These are phyloP conservation scores for Colletotrichum eleusines DNA, from an alignment of 2,329 filamentous ascomycete species.

Conservation along the genomic window DNA sequence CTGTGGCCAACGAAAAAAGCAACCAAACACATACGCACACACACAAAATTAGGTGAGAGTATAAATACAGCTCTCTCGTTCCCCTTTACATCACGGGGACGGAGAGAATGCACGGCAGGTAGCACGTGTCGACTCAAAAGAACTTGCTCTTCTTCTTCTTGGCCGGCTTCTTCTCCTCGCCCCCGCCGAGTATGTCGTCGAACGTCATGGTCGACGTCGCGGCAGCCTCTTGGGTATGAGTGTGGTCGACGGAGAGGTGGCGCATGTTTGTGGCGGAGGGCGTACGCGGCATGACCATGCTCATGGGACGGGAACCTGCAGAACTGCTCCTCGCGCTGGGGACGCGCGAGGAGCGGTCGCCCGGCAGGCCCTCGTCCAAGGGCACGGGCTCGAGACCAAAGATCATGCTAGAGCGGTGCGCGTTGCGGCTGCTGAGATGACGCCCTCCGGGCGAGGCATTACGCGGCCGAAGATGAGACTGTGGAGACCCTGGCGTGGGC, in stretches of 20 bases:
- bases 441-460: slow-evolving; percentile 54
- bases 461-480: slow-evolving; percentile 52
- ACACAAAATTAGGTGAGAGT: slow-evolving; percentile 27
- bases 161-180: slow-evolving; percentile 48
- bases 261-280: slow-evolving; percentile 53
- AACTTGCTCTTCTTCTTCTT: slow-evolving; percentile 58
- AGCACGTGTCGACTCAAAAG: slow-evolving; percentile 47
- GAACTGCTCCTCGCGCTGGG: slow-evolving; percentile 47
- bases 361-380: slow-evolving; percentile 38
- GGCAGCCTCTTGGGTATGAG: slow-evolving; percentile 43
- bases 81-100: not conserved
- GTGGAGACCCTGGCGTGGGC: slow-evolving; percentile 48
- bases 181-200: slow-evolving; percentile 58
- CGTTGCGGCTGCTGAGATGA: slow-evolving; percentile 46
- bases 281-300: slow-evolving; percentile 46
- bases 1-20: not conserved
- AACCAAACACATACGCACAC: slow-evolving; percentile 23
- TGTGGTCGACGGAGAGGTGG: slow-evolving; percentile 41
- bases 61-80: slow-evolving; percentile 33
- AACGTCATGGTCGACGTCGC: slow-evolving; percentile 56
- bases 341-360: slow-evolving; percentile 41
- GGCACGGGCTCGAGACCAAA: slow-evolving; percentile 57
- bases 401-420: slow-evolving; percentile 57
- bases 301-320: slow-evolving; percentile 37
- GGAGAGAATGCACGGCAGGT: not conserved